Evolutionary conservation across 1,284 basidiomycete species (phyloP).

Genomic region (Rhizopogon parksii): DNA sequence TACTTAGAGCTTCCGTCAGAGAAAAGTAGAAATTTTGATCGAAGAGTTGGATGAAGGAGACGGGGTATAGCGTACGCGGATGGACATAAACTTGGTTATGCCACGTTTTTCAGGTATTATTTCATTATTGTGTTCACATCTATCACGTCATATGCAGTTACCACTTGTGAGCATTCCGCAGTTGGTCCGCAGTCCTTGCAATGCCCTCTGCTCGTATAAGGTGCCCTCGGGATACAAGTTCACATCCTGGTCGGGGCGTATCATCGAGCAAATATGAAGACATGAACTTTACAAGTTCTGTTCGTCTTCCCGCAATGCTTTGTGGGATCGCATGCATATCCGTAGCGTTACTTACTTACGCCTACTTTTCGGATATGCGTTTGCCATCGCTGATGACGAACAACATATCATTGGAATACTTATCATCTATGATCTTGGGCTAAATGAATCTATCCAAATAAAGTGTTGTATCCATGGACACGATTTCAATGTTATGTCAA

Average conservation of each 20-base stretch:
- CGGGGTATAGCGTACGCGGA: slow-evolving; percentile 31
- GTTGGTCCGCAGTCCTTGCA: background rate
- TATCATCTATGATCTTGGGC: background rate
- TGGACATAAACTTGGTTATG: slow-evolving; percentile 11
- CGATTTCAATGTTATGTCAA: background rate
- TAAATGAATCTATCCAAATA: background rate
- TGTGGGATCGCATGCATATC: slow-evolving; percentile 3
- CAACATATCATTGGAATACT: background rate
- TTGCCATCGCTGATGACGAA: background rate
- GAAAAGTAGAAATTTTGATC: slow-evolving; percentile 55
- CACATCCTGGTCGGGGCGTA: slow-evolving; percentile 66
- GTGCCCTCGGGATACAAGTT: slow-evolving; percentile 65
- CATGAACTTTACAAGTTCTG: background rate
- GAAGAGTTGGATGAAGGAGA: slow-evolving; percentile 57
- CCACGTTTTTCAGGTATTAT: slow-evolving; percentile 5
- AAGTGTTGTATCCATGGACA: background rate
- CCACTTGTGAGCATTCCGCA: background rate
- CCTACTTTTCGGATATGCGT: slow-evolving; percentile 2
- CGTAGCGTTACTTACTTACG: slow-evolving; percentile 1
- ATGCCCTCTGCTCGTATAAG: slow-evolving; percentile 61
- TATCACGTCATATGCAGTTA: background rate
- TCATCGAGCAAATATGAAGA: slow-evolving; percentile 63
- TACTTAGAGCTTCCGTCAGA: slow-evolving; percentile 33
- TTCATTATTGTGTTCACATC: slow-evolving; percentile 2
- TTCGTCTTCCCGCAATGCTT: background rate